These are phyloP conservation scores for Chenopodium formosanum DNA, from an alignment of 148 eudicot genomes.

Conservation along the genomic window DNA sequence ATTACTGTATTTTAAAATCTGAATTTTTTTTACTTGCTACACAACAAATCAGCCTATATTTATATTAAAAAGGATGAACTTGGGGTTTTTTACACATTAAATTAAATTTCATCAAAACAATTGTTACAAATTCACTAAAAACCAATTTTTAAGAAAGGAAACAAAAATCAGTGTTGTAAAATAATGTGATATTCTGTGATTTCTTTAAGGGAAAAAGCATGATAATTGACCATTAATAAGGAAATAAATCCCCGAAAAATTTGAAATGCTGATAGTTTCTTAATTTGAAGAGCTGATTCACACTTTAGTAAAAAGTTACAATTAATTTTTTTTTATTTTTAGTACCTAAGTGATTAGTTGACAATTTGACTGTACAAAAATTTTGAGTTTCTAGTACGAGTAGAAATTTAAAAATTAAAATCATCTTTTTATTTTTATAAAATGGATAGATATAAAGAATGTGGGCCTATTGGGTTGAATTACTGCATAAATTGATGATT, in stretches of 20 bases:
- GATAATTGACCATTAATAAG: background rate
- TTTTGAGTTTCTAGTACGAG: background rate
- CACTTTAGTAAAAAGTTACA: background rate
- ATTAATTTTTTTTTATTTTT: background rate
- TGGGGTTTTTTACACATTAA: no score
- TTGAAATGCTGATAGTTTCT: background rate
- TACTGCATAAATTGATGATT: slow-evolving; percentile 26
- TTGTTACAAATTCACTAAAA: background rate
- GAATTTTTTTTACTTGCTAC: background rate
- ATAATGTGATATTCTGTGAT: background rate
- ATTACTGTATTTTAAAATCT: background rate
- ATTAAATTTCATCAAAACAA: background rate
- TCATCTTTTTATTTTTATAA: background rate
- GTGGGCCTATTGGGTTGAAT: slow-evolving; percentile 18
- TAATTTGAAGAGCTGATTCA: background rate
- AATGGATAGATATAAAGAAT: background rate
- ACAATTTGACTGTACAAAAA: slow-evolving; percentile 10
- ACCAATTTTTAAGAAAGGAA: background rate
- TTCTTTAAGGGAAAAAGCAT: background rate
- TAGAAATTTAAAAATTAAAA: background rate
- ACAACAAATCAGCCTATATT: slow-evolving; percentile 3
- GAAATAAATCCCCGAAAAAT: background rate
- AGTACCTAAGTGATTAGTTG: slow-evolving; percentile 13
- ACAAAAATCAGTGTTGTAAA: background rate
- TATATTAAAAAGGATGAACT: slow-evolving; percentile 5